A percentile compares a stretch with the other conserved stretches of the same genome.
These are phyloP conservation scores for Beauveria bassiana DNA, from an alignment of 2,329 filamentous ascomycete species.

Conservation along the genomic window DNA sequence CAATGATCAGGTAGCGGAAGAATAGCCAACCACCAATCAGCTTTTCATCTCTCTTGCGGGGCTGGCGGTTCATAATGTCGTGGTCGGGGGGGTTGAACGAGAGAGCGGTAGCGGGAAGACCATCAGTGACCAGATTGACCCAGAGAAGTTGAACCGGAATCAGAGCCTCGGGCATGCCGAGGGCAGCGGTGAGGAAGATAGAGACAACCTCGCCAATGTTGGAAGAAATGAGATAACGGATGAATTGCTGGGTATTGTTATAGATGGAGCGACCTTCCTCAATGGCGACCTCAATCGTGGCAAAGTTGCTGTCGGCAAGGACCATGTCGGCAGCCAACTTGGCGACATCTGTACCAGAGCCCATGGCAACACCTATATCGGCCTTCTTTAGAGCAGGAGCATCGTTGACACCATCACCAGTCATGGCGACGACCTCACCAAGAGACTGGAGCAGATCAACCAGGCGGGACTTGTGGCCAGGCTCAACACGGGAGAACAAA, in stretches of 20 bases:
- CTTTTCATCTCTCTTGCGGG: conserved; percentile 84
- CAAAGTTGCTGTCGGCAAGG: conserved; percentile 96
- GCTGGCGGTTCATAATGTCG: conserved; percentile 91
- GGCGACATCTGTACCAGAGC: conserved; percentile 91
- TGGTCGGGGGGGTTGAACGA: conserved; percentile 99
- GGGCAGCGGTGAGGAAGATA: conserved; percentile 92
- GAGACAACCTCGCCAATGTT: conserved; percentile 99
- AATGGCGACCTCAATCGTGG: conserved; percentile 90
- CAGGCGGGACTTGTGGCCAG: conserved; percentile 92
- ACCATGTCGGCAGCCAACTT: conserved; percentile 98
- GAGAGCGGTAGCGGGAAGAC: conserved; percentile 88
- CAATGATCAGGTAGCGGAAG: conserved; percentile 94
- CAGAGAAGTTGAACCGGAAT: conserved; percentile 96
- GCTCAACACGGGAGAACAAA: conserved; percentile 93
- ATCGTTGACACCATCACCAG: conserved; percentile 96
- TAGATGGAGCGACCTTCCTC: conserved; percentile 98
- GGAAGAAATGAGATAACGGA: conserved; percentile 96
- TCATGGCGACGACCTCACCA: conserved; percentile 97
- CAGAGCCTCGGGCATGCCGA: conserved; percentile 95
- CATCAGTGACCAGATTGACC: conserved; percentile 98
- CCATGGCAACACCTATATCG: conserved; percentile 98
- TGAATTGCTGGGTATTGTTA: conserved; percentile 99
- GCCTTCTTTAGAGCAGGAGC: conserved; percentile 96
- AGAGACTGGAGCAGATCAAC: conserved; percentile 91
- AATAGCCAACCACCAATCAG: conserved; percentile 95